These are phyloP conservation scores for Symbiodinium pilosum DNA, from an alignment of 73 alveolate species.

Conservation along the genomic window DNA sequence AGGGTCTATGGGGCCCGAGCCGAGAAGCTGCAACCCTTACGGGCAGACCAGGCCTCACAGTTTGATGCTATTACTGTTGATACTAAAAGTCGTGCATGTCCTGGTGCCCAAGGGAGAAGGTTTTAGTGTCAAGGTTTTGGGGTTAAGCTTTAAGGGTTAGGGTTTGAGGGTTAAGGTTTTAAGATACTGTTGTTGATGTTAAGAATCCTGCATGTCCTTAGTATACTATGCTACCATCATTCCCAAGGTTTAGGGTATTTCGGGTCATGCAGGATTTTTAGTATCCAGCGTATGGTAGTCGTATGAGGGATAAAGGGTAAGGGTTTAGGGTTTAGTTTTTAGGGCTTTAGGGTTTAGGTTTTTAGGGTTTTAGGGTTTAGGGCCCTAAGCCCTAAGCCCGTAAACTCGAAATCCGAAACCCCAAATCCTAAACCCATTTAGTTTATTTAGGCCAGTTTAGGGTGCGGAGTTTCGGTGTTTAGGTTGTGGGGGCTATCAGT, in stretches of 20 bases:
- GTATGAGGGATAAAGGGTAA: no score
- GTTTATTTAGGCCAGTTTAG: no score
- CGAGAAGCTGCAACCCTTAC: constrained; percentile 44
- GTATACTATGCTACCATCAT: no score
- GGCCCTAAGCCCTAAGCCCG: not conserved
- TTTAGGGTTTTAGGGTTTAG: not conserved
- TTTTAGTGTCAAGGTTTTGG: not conserved
- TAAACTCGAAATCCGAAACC: not conserved
- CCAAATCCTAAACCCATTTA: not conserved
- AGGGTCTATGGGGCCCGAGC: constrained; percentile 38
- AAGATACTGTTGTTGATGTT: not conserved
- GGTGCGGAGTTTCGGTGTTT: no score
- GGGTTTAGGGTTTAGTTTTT: not conserved
- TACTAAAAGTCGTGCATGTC: not conserved
- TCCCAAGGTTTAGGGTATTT: no score
- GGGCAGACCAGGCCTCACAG: constrained; percentile 5
- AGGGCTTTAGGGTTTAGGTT: not conserved
- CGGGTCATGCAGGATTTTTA: no score
- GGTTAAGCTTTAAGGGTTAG: no score
- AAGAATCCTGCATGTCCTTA: no score
- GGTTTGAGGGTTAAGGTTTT: not conserved
- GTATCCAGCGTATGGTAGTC: no score
- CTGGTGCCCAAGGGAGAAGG: not conserved
- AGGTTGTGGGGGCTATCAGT: not conserved
- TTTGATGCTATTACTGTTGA: not conserved